Evolutionary conservation across 371 early-diverging fungal species (phyloP).

Genomic region (Mucor racemosus): DNA sequence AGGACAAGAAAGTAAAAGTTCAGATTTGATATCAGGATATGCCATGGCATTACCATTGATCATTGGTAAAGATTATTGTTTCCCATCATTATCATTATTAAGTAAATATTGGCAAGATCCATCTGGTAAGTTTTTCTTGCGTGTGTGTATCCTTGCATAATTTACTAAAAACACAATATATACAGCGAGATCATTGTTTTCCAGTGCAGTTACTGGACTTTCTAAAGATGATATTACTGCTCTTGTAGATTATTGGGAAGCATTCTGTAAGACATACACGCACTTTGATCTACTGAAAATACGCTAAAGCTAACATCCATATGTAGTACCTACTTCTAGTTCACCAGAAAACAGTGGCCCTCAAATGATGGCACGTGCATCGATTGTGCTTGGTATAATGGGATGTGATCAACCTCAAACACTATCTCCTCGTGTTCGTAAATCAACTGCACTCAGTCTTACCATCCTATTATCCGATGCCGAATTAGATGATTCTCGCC

Average conservation of each 20-base stretch:
- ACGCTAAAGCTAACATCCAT: background rate
- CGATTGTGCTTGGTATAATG: conserved; percentile 76
- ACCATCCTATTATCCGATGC: conserved; percentile 58
- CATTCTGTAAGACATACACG: conserved; percentile 44
- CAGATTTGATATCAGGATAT: conserved; percentile 55
- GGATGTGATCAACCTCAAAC: conserved; percentile 65
- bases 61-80: conserved; percentile 57
- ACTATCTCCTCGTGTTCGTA: conserved; percentile 53
- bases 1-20: conserved; percentile 56
- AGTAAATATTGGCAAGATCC: conserved; percentile 90
- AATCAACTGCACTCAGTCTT: conserved; percentile 62
- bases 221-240: conserved; percentile 48
- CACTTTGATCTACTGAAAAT: background rate
- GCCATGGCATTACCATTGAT: conserved; percentile 57
- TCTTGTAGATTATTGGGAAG: conserved; percentile 70
- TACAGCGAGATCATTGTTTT: conserved; percentile 51
- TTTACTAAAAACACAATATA: background rate
- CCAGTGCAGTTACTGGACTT: conserved; percentile 48
- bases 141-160: background rate
- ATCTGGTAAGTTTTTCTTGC: conserved; percentile 52
- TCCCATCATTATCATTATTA: conserved; percentile 75
- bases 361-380: conserved; percentile 75
- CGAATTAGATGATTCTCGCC: conserved; percentile 37
- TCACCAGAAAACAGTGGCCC: conserved; percentile 47
- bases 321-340: conserved; percentile 65